These are phyloP conservation scores for Pseudogymnoascus destructans DNA, from an alignment of 2,329 filamentous ascomycete genomes.

Conservation along the genomic window DNA sequence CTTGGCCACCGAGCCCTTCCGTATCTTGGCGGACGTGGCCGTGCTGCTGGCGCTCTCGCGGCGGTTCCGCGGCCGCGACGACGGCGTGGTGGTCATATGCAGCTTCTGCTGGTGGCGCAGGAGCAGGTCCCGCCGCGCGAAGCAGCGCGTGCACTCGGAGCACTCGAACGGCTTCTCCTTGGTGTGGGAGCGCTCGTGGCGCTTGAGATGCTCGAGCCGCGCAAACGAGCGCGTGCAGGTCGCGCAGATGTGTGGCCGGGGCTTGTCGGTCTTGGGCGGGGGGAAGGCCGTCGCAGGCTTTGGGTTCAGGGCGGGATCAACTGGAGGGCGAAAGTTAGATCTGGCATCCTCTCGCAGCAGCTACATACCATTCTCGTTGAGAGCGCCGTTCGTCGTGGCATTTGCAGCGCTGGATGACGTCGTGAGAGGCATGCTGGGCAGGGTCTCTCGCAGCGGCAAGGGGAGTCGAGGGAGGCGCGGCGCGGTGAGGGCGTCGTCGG, in stretches of 20 bases:
- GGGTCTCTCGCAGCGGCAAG: not conserved
- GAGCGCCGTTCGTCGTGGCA: constrained; percentile 20
- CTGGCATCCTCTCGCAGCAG: not conserved
- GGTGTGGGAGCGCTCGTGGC: constrained; percentile 93
- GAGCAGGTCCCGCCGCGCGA: constrained; percentile 82
- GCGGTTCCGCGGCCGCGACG: constrained; percentile 72
- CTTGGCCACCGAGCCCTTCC: constrained; percentile 72
- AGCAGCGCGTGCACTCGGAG: constrained; percentile 85
- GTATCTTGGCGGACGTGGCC: constrained; percentile 55
- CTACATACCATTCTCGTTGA: constrained; percentile 22
- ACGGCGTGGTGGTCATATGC: constrained; percentile 82
- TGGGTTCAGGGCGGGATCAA: constrained; percentile 9
- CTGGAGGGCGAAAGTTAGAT: constrained; percentile 1
- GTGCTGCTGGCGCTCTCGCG: constrained; percentile 75
- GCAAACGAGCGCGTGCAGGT: constrained; percentile 91
- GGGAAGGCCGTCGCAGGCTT: constrained; percentile 36
- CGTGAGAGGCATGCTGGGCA: constrained; percentile 21
- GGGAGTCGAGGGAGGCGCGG: not conserved
- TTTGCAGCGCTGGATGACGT: constrained; percentile 20
- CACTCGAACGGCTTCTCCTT: constrained; percentile 98
- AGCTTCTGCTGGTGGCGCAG: constrained; percentile 96
- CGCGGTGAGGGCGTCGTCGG: not conserved
- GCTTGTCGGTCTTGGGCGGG: constrained; percentile 92
- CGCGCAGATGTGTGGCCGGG: constrained; percentile 81
- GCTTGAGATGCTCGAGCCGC: constrained; percentile 87